Percentiles rank a stretch among this genome's conserved stretches.
Evolutionary conservation across 805 yeast species (phyloP).

Genomic region (Crinitomyces ghanaensis): DNA sequence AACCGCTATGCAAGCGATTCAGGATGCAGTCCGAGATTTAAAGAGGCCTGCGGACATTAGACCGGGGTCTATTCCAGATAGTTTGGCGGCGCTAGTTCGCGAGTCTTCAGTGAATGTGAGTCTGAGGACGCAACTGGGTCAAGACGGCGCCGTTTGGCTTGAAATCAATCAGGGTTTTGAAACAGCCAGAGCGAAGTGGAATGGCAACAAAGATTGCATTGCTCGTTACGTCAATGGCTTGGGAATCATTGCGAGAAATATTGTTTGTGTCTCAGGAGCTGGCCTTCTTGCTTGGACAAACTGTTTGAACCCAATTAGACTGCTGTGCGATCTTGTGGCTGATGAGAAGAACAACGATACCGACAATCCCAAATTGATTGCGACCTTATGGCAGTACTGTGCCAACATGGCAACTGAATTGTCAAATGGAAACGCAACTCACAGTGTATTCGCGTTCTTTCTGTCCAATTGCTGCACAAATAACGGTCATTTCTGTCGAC

Average conservation of each 20-base stretch:
- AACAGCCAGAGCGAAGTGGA: not conserved
- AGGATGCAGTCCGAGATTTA: too few species aligned
- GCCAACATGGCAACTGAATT: conserved; percentile 8
- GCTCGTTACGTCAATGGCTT: conserved; percentile 32
- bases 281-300: conserved; percentile 21
- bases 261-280: conserved; percentile 26
- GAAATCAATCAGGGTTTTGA: not conserved
- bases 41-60: too few species aligned
- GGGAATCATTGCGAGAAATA: conserved; percentile 38
- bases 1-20: too few species aligned
- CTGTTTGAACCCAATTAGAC: not conserved
- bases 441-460: not conserved
- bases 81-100: too few species aligned
- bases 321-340: not conserved
- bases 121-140: not conserved
- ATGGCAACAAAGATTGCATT: not conserved
- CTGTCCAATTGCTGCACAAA: not conserved
- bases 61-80: too few species aligned
- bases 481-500: not conserved
- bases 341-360: conserved; percentile 2
- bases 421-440: not conserved
- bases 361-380: conserved; percentile 6
- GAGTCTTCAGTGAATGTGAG: too few species aligned
- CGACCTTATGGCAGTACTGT: conserved; percentile 5
- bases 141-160: not conserved